Evolutionary conservation across 2,329 filamentous ascomycete species (phyloP), one percentile per base, ranked within the genome.

Genomic region (Phyllosticta paracitricarpa): DNA sequence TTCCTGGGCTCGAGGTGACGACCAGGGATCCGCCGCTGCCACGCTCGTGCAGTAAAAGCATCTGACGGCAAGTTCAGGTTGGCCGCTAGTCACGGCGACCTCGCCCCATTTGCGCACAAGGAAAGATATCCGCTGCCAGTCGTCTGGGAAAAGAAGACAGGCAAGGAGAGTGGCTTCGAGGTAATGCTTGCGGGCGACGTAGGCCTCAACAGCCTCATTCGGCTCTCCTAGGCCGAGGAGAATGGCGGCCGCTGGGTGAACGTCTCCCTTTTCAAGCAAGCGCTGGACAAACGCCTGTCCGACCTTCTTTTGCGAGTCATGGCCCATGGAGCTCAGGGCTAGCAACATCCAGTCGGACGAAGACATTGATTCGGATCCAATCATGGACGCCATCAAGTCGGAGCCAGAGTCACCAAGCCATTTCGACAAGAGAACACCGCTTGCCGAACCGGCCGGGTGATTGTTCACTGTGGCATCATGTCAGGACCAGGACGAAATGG

Each of bases 301-400:
- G 17, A 97, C 84, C 72, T 96, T 95, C 71, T 95, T 92, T 68
- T 95, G 89, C 1, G 91, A 91, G 48, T 78, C 77, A 51, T 75
- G 71, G 0, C 89, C 91, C 75, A 97, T 95, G 51, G 90, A 89
- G 70, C 90, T 96, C 58, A 99, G 76, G 10, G 94, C 93, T 40
- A 99, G 78, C 62, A 97, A 77, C 91, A 99, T 97, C 94, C 94
- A 99, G 74, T 97, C 94, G 0, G 90, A 89, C 2, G 89, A 91
- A 9, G 91, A 93, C 82, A 94, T 92, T n/a, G 89, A 88, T 66
- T 93, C 86, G 0, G 91, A 88, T 53, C 85, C 78, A 48, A 86
- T 77, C 78, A 87, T 89, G 2, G 89, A 85, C 10, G 86, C 82
- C 83, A 96, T 89, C 51, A 91, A 82, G 68, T 96, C 91, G 0